phyloP scores from a whole-genome alignment of 208 protist species.

The Leishmania amazonensis region DNA sequence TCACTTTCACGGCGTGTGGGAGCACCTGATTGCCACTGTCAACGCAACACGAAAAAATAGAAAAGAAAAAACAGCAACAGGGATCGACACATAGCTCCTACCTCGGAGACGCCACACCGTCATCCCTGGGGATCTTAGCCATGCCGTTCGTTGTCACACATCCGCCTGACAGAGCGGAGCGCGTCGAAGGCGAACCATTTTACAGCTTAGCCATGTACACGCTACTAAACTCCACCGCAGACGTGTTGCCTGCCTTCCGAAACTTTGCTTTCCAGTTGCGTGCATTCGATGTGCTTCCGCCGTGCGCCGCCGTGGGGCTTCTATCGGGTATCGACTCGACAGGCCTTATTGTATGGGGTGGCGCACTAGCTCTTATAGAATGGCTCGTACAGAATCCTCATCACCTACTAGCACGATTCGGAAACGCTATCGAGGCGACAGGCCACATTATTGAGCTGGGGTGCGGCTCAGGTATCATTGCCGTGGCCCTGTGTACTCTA shows the following conservation, averaged over 20 bases:
- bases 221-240: background rate
- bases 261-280: constrained; percentile 34
- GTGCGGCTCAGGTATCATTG: constrained; percentile 36
- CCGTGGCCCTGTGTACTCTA: constrained; percentile 30
- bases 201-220: constrained; percentile 32
- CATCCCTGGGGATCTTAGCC: background rate
- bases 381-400: constrained; percentile 25
- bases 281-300: constrained; percentile 37
- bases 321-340: constrained; percentile 37
- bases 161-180: constrained; percentile 30
- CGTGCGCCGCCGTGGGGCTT: constrained; percentile 39
- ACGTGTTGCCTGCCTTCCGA: background rate
- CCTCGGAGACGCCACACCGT: too few species aligned
- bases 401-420: background rate
- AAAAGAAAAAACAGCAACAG: background rate
- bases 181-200: constrained; percentile 40
- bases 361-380: constrained; percentile 40
- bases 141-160: constrained; percentile 43
- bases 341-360: constrained; percentile 44
- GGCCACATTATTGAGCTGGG: constrained; percentile 34
- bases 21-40: background rate
- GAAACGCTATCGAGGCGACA: background rate
- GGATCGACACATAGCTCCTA: background rate
- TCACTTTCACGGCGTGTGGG: background rate
- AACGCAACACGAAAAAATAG: background rate